A percentile compares a stretch with the other conserved stretches of the same genome.
These are phyloP conservation scores for Cinnamomum micranthum DNA, from an alignment of 164 flowering plant species.

Conservation along the genomic window DNA sequence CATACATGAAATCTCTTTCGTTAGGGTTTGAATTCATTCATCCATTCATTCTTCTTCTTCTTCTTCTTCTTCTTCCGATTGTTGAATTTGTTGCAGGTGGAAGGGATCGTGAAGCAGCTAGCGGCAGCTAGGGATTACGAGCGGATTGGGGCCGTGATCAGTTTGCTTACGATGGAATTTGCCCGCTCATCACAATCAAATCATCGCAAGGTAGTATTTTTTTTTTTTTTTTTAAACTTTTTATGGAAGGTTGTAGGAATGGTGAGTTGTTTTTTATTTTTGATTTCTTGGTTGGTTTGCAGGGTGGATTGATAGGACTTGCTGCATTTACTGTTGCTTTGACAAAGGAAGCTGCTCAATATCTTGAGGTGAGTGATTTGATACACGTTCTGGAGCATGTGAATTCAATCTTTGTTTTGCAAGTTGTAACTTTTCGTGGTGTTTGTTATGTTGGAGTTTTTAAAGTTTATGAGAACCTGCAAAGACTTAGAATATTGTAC, in stretches of 20 bases:
- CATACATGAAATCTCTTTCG: not conserved
- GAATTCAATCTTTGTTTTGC: no score
- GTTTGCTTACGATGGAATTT: slow-evolving; percentile 64
- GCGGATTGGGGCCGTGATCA: slow-evolving; percentile 71
- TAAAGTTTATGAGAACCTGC: no score
- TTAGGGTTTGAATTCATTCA: not conserved
- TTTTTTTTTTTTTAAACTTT: no score
- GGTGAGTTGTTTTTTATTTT: not conserved
- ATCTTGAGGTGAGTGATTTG: slow-evolving; percentile 60
- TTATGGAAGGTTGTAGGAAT: no score
- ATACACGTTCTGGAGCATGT: not conserved
- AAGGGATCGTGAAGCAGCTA: slow-evolving; percentile 87
- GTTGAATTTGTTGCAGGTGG: slow-evolving; percentile 35
- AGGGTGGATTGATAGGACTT: slow-evolving; percentile 91
- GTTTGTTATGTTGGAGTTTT: no score
- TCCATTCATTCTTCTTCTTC: not conserved
- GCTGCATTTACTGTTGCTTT: slow-evolving; percentile 93
- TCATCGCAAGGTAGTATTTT: slow-evolving; percentile 97
- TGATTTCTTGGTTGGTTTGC: not conserved
- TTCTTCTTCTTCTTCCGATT: not conserved
- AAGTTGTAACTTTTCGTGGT: no score
- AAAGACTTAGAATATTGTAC: no score
- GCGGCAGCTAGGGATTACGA: slow-evolving; percentile 71
- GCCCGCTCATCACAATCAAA: slow-evolving; percentile 79
- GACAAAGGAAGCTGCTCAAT: slow-evolving; percentile 82